Conservation (phyloP, 306 rosid genomes). For the Lotus japonicus region DNA sequence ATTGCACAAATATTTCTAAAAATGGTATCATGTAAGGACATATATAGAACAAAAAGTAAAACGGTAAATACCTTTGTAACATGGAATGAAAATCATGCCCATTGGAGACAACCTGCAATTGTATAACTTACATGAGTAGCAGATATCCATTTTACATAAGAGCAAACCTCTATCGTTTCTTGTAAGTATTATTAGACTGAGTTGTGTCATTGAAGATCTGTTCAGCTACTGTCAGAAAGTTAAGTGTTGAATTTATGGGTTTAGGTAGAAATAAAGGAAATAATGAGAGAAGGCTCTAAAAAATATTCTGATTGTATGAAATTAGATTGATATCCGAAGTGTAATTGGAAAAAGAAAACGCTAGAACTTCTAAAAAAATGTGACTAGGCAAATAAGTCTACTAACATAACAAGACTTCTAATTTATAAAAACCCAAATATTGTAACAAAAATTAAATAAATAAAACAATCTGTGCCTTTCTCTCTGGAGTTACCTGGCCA, state of each 20-base stretch:
- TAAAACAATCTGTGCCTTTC: constrained; percentile 8
- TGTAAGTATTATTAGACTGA: neutral
- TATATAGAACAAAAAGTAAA: neutral
- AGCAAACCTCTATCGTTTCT: neutral
- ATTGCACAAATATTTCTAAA: neutral
- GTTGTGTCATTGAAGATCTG: neutral
- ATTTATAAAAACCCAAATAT: neutral
- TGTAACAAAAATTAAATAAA: neutral
- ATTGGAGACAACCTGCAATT: constrained; percentile 74
- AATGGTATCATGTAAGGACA: neutral
- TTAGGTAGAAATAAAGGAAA: neutral
- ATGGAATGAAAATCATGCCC: constrained; percentile 98
- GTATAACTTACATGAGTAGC: constrained; percentile 13
- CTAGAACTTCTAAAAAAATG: no score
- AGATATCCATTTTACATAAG: constrained; percentile 10
- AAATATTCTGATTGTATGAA: neutral
- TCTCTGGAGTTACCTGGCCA: constrained; percentile 68
- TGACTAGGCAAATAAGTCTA: neutral
- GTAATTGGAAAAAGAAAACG: no score
- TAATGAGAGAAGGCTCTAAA: neutral
- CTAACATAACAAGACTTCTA: neutral
- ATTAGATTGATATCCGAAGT: neutral
- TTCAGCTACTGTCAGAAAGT: neutral
- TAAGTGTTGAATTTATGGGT: neutral
- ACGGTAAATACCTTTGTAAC: constrained; percentile 71